phyloP scores from a whole-genome alignment of 2,329 filamentous ascomycete species.

The Aspergillus sojae region DNA sequence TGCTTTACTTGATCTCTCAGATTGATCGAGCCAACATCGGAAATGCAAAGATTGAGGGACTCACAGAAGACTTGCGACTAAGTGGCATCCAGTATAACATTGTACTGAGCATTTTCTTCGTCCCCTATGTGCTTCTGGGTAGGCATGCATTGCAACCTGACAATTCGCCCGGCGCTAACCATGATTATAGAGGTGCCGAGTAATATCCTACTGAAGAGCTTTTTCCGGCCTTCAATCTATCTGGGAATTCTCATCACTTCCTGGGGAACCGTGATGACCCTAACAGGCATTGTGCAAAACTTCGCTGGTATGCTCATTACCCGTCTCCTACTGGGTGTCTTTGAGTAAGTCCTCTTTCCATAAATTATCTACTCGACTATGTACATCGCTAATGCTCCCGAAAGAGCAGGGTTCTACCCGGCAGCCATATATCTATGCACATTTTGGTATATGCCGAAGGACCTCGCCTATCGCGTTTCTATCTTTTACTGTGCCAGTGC shows the following conservation, averaged over 20 bases:
- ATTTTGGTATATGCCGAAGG: slow-evolving; percentile 46
- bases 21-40: slow-evolving; percentile 34
- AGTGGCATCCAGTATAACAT: slow-evolving; percentile 27
- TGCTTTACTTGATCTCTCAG: slow-evolving; percentile 29
- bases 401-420: slow-evolving; percentile 38
- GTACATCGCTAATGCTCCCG: not conserved
- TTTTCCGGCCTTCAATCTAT: slow-evolving; percentile 29
- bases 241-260: slow-evolving; percentile 31
- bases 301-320: slow-evolving; percentile 49
- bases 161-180: slow-evolving; percentile 1
- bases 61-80: slow-evolving; percentile 22
- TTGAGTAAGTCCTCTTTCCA: slow-evolving; percentile 24
- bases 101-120: slow-evolving; percentile 18
- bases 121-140: slow-evolving; percentile 16
- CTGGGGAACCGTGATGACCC: slow-evolving; percentile 53
- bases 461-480: slow-evolving; percentile 23
- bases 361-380: no score
- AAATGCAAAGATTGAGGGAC: slow-evolving; percentile 31
- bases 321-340: slow-evolving; percentile 50
- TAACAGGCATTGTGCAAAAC: slow-evolving; percentile 52
- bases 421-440: slow-evolving; percentile 29
- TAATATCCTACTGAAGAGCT: slow-evolving; percentile 24
- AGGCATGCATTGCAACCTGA: not conserved
- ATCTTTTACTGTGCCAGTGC: slow-evolving; percentile 29
- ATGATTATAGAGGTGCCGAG: slow-evolving; percentile 18